These are phyloP conservation scores for Diaporthe longicolla DNA, from an alignment of 2,329 filamentous ascomycete genomes.

Conservation along the genomic window DNA sequence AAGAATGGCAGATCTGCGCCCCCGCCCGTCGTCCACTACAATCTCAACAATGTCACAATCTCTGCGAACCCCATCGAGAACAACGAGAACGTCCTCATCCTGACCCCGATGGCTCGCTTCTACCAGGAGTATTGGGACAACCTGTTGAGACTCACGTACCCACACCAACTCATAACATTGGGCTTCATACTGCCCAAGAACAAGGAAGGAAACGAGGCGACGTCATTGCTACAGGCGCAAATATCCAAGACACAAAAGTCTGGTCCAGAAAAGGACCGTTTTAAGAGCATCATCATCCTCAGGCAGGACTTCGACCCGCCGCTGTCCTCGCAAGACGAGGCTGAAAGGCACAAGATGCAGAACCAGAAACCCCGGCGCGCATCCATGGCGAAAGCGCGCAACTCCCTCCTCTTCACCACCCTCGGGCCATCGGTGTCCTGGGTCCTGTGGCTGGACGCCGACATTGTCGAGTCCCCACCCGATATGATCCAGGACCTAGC, in stretches of 20 bases:
- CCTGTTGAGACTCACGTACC: conserved; percentile 84
- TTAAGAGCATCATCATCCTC: conserved; percentile 93
- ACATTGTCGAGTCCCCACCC: conserved; percentile 89
- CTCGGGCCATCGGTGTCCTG: conserved; percentile 91
- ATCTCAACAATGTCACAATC: conserved; percentile 94
- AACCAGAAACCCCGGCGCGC: conserved; percentile 90
- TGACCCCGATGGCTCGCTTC: conserved; percentile 94
- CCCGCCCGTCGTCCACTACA: conserved; percentile 91
- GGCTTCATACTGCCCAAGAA: conserved; percentile 97
- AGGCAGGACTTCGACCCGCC: conserved; percentile 94
- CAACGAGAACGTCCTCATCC: conserved; percentile 87
- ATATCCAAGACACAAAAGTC: conserved; percentile 86
- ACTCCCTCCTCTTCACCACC: conserved; percentile 95
- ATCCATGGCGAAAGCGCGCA: conserved; percentile 93
- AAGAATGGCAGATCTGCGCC: conserved; percentile 70
- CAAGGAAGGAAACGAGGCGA: conserved; percentile 90
- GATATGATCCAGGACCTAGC: conserved; percentile 93
- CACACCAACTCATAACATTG: conserved; percentile 93
- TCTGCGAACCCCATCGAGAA: conserved; percentile 82
- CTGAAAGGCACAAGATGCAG: conserved; percentile 89
- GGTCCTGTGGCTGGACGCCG: conserved; percentile 96
- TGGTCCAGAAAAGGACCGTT: conserved; percentile 83
- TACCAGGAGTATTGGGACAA: conserved; percentile 98
- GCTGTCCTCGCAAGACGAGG: conserved; percentile 83
- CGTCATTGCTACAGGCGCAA: conserved; percentile 84